These are phyloP conservation scores for Leptographium wingfieldii DNA, from an alignment of 2,329 filamentous ascomycete genomes.

Conservation along the genomic window DNA sequence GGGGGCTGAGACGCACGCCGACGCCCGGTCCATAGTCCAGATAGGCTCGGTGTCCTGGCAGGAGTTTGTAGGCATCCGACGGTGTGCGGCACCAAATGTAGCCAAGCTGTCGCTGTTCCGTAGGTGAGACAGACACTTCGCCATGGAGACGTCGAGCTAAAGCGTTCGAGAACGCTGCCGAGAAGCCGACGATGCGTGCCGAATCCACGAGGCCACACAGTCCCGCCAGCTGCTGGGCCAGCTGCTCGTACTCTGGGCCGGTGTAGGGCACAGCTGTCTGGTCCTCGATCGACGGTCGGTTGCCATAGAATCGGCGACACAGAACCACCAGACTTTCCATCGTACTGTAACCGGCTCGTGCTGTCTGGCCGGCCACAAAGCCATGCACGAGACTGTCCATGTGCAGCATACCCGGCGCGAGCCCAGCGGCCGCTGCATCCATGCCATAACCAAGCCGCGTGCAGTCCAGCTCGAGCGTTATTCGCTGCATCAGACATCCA, in stretches of 20 bases:
- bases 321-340: not conserved
- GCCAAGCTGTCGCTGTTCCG: not conserved
- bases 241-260: conserved; percentile 9
- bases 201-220: conserved; percentile 20
- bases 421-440: conserved; percentile 11
- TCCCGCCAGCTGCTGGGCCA: conserved; percentile 20
- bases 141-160: not conserved
- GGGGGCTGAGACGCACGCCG: not conserved
- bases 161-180: not conserved
- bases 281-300: not conserved
- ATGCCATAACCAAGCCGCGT: conserved; percentile 23
- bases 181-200: conserved; percentile 24
- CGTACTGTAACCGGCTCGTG: conserved; percentile 4
- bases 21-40: conserved; percentile 1
- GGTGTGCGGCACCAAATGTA: conserved; percentile 13
- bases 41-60: conserved; percentile 17
- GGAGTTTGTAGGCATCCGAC: conserved; percentile 19
- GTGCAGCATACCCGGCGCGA: conserved; percentile 15
- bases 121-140: not conserved
- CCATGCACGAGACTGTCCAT: conserved; percentile 16
- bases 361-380: conserved; percentile 18
- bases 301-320: not conserved
- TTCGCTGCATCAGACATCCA: conserved; percentile 21
- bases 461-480: conserved; percentile 29
- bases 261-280: conserved; percentile 13